Percentiles rank a stretch among this genome's conserved stretches.
Evolutionary conservation across 257 asterid genomes (phyloP).

Genomic region (Osmanthus fragrans): DNA sequence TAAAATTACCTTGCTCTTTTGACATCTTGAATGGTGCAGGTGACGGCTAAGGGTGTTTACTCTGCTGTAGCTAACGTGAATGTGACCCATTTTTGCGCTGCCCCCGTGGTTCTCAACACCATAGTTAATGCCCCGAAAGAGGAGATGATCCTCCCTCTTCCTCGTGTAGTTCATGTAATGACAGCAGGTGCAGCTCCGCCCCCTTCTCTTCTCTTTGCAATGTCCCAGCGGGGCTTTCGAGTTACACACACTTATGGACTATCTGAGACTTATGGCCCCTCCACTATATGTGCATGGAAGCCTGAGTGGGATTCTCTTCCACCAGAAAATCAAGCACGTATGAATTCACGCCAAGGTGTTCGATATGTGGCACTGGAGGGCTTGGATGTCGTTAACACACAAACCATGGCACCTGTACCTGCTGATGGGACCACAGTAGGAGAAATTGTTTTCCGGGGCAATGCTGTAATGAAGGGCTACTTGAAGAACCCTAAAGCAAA

Average conservation of each 20-base stretch:
- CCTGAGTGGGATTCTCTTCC: slow-evolving; percentile 92
- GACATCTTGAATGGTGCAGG: slow-evolving; percentile 42
- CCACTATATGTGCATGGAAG: slow-evolving; percentile 92
- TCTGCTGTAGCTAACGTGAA: slow-evolving; percentile 76
- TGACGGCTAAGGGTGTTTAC: slow-evolving; percentile 81
- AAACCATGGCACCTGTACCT: slow-evolving; percentile 67
- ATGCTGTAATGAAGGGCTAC: slow-evolving; percentile 89
- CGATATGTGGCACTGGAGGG: slow-evolving; percentile 68
- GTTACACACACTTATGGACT: slow-evolving; percentile 92
- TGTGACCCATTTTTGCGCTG: slow-evolving; percentile 95
- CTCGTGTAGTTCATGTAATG: slow-evolving; percentile 79
- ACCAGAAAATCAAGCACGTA: slow-evolving; percentile 64
- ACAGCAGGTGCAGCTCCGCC: slow-evolving; percentile 99
- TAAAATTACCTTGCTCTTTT: not conserved
- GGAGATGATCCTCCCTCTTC: slow-evolving; percentile 74
- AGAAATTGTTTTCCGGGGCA: slow-evolving; percentile 84
- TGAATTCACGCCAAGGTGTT: slow-evolving; percentile 85
- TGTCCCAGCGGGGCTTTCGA: slow-evolving; percentile 77
- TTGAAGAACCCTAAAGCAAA: slow-evolving; percentile 88
- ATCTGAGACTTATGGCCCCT: slow-evolving; percentile 91
- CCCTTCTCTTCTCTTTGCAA: slow-evolving; percentile 72
- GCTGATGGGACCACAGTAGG: slow-evolving; percentile 82
- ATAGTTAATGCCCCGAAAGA: slow-evolving; percentile 65
- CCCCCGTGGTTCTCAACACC: slow-evolving; percentile 91
- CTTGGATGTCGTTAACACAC: slow-evolving; percentile 61